phyloP scores from a whole-genome alignment of 75 land plant genomes.

The Gnetum montanum region DNA sequence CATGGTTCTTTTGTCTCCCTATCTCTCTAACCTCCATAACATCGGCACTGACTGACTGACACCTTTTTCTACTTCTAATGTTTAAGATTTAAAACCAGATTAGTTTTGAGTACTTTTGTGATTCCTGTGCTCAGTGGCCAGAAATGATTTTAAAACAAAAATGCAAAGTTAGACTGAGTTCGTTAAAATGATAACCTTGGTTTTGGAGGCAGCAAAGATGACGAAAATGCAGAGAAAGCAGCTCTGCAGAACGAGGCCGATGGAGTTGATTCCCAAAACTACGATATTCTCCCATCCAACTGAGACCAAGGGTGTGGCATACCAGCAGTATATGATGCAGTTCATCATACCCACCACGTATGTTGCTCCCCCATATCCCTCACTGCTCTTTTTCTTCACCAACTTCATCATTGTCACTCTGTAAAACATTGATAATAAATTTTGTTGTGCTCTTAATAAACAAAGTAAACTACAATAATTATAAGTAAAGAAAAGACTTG shows the following conservation, averaged over 20 bases:
- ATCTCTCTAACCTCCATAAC: too few relatives aligned
- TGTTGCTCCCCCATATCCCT: conserved; percentile 55
- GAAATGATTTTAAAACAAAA: neutral
- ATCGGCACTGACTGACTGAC: too few relatives aligned
- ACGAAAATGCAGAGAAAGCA: neutral
- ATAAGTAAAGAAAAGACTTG: too few relatives aligned
- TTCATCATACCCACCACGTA: conserved; percentile 57
- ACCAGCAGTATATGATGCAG: conserved; percentile 62
- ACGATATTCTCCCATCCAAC: conserved; percentile 8
- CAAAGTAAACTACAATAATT: too few relatives aligned
- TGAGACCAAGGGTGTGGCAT: conserved; percentile 53
- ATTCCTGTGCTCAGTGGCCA: neutral
- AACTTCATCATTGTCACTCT: conserved; percentile 60
- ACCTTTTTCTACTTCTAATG: too few relatives aligned
- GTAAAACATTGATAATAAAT: too few relatives aligned
- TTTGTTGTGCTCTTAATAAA: too few relatives aligned
- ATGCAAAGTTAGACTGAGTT: neutral
- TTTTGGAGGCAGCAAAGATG: neutral
- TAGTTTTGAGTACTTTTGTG: too few relatives aligned
- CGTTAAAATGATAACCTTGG: neutral
- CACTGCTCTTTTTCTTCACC: conserved; percentile 50
- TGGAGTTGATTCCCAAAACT: neutral
- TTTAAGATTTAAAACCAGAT: too few relatives aligned
- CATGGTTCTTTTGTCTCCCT: too few relatives aligned
- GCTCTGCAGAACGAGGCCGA: neutral